Conservation (phyloP, 371 early-diverging fungal genomes). For the Mucor saturninus region DNA sequence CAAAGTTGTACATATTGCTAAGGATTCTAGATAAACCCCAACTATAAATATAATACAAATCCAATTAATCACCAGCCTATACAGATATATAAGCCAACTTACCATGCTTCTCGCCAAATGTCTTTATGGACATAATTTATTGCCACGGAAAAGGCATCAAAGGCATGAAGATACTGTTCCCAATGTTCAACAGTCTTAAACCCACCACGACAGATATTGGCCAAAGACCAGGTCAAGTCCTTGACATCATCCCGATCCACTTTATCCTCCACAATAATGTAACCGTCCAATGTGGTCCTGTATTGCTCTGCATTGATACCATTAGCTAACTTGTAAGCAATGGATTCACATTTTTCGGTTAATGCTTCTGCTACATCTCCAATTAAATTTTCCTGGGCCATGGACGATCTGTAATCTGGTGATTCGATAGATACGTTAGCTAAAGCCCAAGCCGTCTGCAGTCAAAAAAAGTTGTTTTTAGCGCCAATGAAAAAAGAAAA, state of each 20-base stretch:
- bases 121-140: constrained; percentile 41
- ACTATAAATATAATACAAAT: constrained; percentile 17
- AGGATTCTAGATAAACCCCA: constrained; percentile 55
- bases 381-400: constrained; percentile 22
- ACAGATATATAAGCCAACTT: constrained; percentile 5
- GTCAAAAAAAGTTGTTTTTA: background rate
- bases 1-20: constrained; percentile 43
- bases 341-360: constrained; percentile 9
- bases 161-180: constrained; percentile 39
- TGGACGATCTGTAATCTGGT: constrained; percentile 18
- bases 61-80: background rate
- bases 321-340: constrained; percentile 7
- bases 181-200: constrained; percentile 21
- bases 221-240: constrained; percentile 29
- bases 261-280: constrained; percentile 8
- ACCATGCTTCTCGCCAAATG: constrained; percentile 53
- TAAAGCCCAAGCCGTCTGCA: constrained; percentile 33
- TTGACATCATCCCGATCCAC: constrained; percentile 21
- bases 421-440: constrained; percentile 32
- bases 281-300: background rate
- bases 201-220: constrained; percentile 34
- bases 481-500: background rate
- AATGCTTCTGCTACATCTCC: constrained; percentile 16
- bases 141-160: constrained; percentile 38
- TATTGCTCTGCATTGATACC: constrained; percentile 4